A percentile compares a stretch with the other conserved stretches of the same genome.
These are phyloP conservation scores for Cladosporium phlei DNA, from an alignment of 2,329 filamentous ascomycete genomes.

Conservation along the genomic window DNA sequence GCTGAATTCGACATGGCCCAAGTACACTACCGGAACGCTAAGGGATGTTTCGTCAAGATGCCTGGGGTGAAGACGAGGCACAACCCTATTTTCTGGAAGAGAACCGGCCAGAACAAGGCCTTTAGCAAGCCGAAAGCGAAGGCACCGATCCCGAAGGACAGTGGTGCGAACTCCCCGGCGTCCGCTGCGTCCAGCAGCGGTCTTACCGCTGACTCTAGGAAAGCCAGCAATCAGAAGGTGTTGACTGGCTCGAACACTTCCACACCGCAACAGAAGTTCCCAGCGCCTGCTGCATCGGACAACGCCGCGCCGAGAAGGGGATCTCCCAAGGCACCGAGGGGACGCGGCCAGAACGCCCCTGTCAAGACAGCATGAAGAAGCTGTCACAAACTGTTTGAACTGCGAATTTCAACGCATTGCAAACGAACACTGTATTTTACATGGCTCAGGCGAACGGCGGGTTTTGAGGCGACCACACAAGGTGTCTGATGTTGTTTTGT, in stretches of 20 bases:
- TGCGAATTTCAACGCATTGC: too few species aligned
- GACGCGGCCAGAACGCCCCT: not conserved
- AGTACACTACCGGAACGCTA: conserved; percentile 17
- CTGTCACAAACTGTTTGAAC: too few species aligned
- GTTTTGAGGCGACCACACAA: not conserved
- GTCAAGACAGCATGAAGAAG: conserved; percentile 2
- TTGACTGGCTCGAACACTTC: not conserved
- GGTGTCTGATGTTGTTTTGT: not conserved
- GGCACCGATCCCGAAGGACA: conserved; percentile 3
- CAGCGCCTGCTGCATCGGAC: conserved; percentile 1
- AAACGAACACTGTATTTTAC: too few species aligned
- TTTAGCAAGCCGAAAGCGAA: conserved; percentile 4
- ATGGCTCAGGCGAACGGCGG: too few species aligned
- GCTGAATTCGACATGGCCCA: conserved; percentile 2
- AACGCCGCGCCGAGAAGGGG: conserved; percentile 6
- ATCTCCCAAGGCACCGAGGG: not conserved
- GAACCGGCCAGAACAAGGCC: conserved; percentile 1
- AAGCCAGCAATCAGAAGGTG: conserved; percentile 16
- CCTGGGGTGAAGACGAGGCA: conserved; percentile 23
- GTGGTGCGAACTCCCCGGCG: not conserved
- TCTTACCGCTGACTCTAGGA: conserved; percentile 11
- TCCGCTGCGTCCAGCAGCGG: conserved; percentile 11
- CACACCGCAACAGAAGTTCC: conserved; percentile 4
- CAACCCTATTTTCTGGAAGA: conserved; percentile 19
- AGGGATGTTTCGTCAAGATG: conserved; percentile 26